Conservation (phyloP, 192 early-diverging fungal species). For the Coemansia sp. region DNA sequence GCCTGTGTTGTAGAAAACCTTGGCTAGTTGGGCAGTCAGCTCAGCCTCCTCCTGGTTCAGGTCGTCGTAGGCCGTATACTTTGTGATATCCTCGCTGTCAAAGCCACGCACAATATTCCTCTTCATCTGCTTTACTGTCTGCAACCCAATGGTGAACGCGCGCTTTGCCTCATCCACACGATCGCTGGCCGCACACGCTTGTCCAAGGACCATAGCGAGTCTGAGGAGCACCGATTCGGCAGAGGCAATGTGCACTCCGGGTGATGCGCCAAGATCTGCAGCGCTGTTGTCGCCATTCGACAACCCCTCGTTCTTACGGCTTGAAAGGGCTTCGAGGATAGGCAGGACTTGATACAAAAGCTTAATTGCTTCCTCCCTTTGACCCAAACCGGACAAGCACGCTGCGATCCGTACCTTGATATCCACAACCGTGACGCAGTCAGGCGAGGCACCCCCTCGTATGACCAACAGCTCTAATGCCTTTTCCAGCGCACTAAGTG, state of each 20-base stretch:
- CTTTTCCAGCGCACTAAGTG: conserved; percentile 23
- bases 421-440: conserved; percentile 27
- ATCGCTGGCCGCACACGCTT: conserved; percentile 11
- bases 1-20: conserved; percentile 24
- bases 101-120: conserved; percentile 22
- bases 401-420: conserved; percentile 37
- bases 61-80: conserved; percentile 38
- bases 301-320: conserved; percentile 8
- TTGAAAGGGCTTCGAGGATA: not conserved
- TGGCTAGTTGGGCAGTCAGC: conserved; percentile 26
- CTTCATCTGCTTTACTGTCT: conserved; percentile 38
- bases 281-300: not conserved
- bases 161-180: conserved; percentile 19
- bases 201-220: conserved; percentile 18
- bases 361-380: conserved; percentile 11
- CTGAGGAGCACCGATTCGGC: conserved; percentile 24
- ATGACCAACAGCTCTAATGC: conserved; percentile 20
- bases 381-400: conserved; percentile 25
- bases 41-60: conserved; percentile 39
- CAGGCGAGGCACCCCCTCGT: not conserved
- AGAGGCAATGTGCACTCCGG: not conserved
- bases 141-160: conserved; percentile 29
- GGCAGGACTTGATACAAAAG: conserved; percentile 18
- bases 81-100: conserved; percentile 20
- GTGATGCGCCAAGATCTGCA: not conserved